phyloP scores from a whole-genome alignment of 2,329 filamentous ascomycete species.

The Microdochium trichocladiopsis region DNA sequence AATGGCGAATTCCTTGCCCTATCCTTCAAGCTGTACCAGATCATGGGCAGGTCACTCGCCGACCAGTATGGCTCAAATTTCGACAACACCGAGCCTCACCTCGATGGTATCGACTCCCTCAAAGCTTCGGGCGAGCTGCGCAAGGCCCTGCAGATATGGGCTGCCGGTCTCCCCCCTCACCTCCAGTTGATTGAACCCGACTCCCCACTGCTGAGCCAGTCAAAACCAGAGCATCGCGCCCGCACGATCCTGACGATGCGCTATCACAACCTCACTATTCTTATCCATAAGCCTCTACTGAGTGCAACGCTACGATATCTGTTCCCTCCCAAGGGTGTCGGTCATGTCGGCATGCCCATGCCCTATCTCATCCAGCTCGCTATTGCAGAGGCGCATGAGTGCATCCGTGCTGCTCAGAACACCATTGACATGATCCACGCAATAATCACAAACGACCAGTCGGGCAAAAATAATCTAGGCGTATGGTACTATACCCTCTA shows the following conservation, averaged over 20 bases:
- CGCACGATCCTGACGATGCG: slow-evolving; percentile 1
- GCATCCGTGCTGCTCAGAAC: background rate
- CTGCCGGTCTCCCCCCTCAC: background rate
- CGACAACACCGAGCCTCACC: background rate
- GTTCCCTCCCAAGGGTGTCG: background rate
- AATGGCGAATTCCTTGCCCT: background rate
- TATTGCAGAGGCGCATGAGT: slow-evolving; percentile 1
- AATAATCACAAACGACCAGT: background rate
- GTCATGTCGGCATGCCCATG: background rate
- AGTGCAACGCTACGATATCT: background rate
- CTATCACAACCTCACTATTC: slow-evolving; percentile 1
- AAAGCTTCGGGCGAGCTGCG: slow-evolving; percentile 1
- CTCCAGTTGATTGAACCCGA: background rate
- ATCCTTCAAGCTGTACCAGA: slow-evolving; percentile 1
- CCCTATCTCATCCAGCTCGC: slow-evolving; percentile 1
- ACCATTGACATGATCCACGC: slow-evolving; percentile 1
- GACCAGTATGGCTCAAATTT: slow-evolving; percentile 1
- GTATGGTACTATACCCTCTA: background rate
- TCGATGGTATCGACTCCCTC: background rate
- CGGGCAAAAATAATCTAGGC: slow-evolving; percentile 1
- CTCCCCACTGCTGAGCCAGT: background rate
- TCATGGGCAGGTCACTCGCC: slow-evolving; percentile 1
- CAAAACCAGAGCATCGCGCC: background rate
- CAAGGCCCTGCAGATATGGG: background rate
- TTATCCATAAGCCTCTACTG: slow-evolving; percentile 1